Base-by-base conservation (phyloP, 169 alveolate genomes). In the Cytauxzoon felis region DNA sequence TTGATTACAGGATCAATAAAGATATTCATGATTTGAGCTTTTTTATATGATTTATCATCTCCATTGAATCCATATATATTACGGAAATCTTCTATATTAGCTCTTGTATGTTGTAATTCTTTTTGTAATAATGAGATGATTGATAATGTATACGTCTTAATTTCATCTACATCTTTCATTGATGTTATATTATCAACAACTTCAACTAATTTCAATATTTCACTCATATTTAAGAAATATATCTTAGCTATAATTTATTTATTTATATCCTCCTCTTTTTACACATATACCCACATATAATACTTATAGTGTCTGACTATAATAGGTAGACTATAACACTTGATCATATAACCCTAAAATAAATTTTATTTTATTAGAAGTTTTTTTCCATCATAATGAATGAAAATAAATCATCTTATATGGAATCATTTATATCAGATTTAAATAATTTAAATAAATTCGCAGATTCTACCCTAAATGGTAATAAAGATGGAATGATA, bases 1-100 rank as follows among this genome's bases (percentile, higher is more conserved):
- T 76, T 76, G 4, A 65, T 52, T 5, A 76, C 76, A 18, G 86
- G 76, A 29, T 76, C 75, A 4, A 53, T 38, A n/a, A 50, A 33
- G 19, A 63, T 59, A 27, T 63, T 47, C 49, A 63, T 2, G 16
- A 59, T 18, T 16, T 24, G 64, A 1, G 52, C 19, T 19, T 52
- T 32, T 13, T 48, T 47, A 23, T 18, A 27, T 9, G 48, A 47
- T 8, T 43, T 51, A 42, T 62, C 49, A 5, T 50, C 38, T 21
- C 40, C 16, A 2, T 69, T 50, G 49, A 58, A 41, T 23, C 61
- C 61, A 41, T 69, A 58, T 23, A 58, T n/a, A 11, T 51, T 42
- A 3, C 84, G 48, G 54, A 73, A 62, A 43, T 73, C 84, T n/a
- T 41, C 50, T 7, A 73, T 64, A 26, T 32, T 7, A 16, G 59